These are phyloP conservation scores for Zygoascus biomembranicola DNA, from an alignment of 805 yeast genomes.

Conservation along the genomic window DNA sequence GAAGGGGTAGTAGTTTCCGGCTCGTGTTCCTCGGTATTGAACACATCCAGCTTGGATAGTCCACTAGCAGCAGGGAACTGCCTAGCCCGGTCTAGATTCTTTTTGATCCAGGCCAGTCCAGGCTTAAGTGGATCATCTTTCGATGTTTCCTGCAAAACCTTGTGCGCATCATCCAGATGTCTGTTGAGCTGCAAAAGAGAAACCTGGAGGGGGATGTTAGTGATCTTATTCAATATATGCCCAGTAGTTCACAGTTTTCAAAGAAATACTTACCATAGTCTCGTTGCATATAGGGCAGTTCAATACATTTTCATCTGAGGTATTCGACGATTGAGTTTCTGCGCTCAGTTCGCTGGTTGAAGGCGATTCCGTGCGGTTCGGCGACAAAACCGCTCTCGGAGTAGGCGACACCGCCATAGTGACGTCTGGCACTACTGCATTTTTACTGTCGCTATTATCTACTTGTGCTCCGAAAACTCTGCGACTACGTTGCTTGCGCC, in stretches of 20 bases:
- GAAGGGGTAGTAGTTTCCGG: constrained; percentile 3
- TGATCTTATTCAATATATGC: not conserved
- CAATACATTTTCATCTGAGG: constrained; percentile 14
- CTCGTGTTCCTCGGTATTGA: constrained; percentile 32
- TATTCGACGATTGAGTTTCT: constrained; percentile 12
- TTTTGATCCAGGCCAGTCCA: constrained; percentile 32
- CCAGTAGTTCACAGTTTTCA: not conserved
- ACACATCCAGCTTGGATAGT: constrained; percentile 39
- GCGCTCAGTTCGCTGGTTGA: constrained; percentile 13
- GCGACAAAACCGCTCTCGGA: not conserved
- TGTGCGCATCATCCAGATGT: constrained; percentile 66
- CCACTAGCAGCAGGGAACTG: constrained; percentile 28
- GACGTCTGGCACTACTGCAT: too few species aligned
- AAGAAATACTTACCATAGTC: constrained; percentile 33
- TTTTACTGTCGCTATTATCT: too few species aligned
- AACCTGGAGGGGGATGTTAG: not conserved
- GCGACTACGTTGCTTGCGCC: not conserved
- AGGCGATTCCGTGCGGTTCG: constrained; percentile 11
- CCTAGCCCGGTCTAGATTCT: constrained; percentile 33
- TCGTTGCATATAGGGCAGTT: constrained; percentile 68
- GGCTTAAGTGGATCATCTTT: constrained; percentile 6
- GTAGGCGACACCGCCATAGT: too few species aligned
- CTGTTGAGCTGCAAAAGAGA: constrained; percentile 42
- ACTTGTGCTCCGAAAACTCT: not conserved
- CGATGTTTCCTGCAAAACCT: not conserved